Base-by-base conservation (phyloP, 202 grass and related monocot species). In the Setaria viridis region DNA sequence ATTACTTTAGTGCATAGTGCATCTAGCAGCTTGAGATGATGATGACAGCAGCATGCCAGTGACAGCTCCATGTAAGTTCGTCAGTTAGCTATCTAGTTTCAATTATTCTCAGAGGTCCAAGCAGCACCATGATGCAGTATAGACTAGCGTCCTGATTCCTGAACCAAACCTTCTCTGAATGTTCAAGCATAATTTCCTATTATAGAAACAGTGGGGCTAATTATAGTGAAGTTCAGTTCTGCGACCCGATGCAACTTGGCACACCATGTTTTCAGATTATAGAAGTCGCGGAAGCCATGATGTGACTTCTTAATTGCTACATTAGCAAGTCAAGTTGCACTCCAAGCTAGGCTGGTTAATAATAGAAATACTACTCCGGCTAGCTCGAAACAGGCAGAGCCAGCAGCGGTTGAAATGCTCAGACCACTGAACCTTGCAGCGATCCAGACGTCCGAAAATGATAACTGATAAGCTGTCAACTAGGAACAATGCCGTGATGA, bases 291-390 rank as follows among this genome's bases (percentile, higher is more conserved):
- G 10, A 46, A 67, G 37, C 29, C 47, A 47, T 56, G 9, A 32
- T 68, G 19, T 67, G 50, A 58, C 35, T 15, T 68, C 5, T 41
- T 41, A 41, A 17, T 41, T 59, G 43, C 1, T 46, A 46, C 6
- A 65, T 39, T 82, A 42, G 70, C 29, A 76, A 29, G 30, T 50
- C 85, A 76, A 76, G 70, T 76, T 81, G 85, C 78, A 39, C 25
- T 3, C 0, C 20, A 37, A 48, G 39, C 39, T 41, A 41, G 30
- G 66, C 8, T 37, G 8, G 33, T 20, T 9, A 7, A 12, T 30
- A 59, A 33, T 50, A 10, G 13, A 67, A 17, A 25, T 76, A 62
- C 57, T 41, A 66, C 21, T 62, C 46, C 0, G 11, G 34, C 17
- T 57, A 29, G 50, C 59, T 56, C 63, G 41, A 77, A 69, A 69